Conservation (phyloP, 176 grass and related monocot genomes). For the Aegilops longissima region DNA sequence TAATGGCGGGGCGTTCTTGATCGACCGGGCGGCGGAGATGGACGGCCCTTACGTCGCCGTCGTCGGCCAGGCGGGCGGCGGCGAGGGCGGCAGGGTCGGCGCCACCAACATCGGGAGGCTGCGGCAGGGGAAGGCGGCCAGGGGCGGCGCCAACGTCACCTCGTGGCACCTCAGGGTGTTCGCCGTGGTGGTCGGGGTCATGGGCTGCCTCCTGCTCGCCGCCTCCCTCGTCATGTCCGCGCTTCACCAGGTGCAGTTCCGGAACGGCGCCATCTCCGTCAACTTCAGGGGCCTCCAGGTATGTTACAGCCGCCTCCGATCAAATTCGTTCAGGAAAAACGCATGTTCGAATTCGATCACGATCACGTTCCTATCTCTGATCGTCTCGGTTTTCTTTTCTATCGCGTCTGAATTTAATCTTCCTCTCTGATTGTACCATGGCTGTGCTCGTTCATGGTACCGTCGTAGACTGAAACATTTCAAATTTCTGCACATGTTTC, state of each 20-base stretch:
- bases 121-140: conserved; percentile 40
- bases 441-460: not conserved
- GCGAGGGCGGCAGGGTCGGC: conserved; percentile 27
- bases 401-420: not conserved
- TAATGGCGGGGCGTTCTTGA: not conserved
- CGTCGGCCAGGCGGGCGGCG: not conserved
- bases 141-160: conserved; percentile 25
- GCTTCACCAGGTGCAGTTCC: conserved; percentile 66
- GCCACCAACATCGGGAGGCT: conserved; percentile 49
- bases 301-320: not conserved
- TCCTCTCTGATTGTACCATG: not conserved
- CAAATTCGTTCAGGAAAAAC: not conserved
- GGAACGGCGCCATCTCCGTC: conserved; percentile 28
- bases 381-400: not conserved
- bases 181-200: conserved; percentile 51
- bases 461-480: not conserved
- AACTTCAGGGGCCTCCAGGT: conserved; percentile 61
- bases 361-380: not conserved
- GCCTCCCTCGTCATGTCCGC: conserved; percentile 78
- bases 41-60: conserved; percentile 17
- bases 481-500: not conserved
- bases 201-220: conserved; percentile 65
- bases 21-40: conserved; percentile 13
- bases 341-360: not conserved
- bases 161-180: conserved; percentile 62